A percentile compares a stretch with the other conserved stretches of the same genome.
Conservation (phyloP, 2,329 filamentous ascomycete genomes). For the Neonectria sp. region DNA sequence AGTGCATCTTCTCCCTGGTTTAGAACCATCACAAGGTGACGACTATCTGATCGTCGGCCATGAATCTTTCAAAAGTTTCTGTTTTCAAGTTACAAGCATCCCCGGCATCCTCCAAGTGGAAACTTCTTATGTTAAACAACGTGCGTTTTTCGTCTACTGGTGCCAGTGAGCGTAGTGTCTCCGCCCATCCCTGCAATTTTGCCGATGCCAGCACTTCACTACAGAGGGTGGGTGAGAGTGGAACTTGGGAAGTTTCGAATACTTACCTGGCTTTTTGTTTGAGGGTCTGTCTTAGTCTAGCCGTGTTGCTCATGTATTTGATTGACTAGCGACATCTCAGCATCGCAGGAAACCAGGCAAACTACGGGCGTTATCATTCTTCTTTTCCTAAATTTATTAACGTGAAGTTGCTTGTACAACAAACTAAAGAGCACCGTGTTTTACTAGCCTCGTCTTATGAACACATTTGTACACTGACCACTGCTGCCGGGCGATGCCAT, state of each 20-base stretch:
- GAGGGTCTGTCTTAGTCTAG: neutral
- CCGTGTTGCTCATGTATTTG: neutral
- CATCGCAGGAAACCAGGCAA: neutral
- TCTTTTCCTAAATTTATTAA: too few species aligned
- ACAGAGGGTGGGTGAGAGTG: too few species aligned
- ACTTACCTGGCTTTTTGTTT: neutral
- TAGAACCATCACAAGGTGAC: too few species aligned
- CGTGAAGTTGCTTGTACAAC: too few species aligned
- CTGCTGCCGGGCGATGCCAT: neutral
- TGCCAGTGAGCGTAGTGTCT: neutral
- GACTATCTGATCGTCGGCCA: too few species aligned
- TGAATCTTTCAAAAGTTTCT: neutral
- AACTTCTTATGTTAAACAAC: neutral
- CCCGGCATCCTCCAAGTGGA: neutral
- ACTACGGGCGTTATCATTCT: too few species aligned
- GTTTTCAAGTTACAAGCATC: neutral
- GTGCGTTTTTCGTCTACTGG: neutral
- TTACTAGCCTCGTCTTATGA: too few species aligned
- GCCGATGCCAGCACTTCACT: neutral
- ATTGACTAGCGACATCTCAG: neutral
- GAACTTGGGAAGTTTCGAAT: neutral
- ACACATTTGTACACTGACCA: too few species aligned
- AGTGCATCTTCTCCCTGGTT: too few species aligned
- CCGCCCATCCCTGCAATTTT: neutral
- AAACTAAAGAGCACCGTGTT: too few species aligned